These are phyloP conservation scores for Pichia rugopelliculosa DNA, from an alignment of 805 yeast genomes.

Conservation along the genomic window DNA sequence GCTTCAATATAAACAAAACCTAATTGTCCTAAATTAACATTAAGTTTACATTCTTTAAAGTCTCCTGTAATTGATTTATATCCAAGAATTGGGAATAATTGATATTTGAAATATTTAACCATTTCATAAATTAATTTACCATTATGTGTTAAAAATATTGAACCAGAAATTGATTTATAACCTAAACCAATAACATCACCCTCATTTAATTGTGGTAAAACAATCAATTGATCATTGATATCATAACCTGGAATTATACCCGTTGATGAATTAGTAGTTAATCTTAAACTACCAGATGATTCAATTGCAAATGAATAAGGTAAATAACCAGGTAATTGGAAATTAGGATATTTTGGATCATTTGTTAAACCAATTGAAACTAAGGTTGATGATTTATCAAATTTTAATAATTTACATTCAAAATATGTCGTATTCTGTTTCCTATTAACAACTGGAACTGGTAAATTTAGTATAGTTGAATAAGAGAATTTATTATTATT, in stretches of 20 bases:
- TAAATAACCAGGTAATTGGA: conserved; percentile 67
- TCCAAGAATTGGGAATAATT: conserved; percentile 49
- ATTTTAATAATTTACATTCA: conserved; percentile 47
- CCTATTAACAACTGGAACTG: conserved; percentile 30
- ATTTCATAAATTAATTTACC: conserved; percentile 48
- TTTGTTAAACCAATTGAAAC: conserved; percentile 64
- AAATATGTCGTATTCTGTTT: conserved; percentile 54
- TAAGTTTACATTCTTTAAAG: conserved; percentile 37
- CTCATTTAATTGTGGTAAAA: conserved; percentile 44
- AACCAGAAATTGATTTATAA: conserved; percentile 39
- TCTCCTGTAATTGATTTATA: conserved; percentile 28
- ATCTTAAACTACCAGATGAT: conserved; percentile 60
- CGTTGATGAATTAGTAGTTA: conserved; percentile 20
- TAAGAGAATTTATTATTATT: conserved; percentile 4
- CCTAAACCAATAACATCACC: conserved; percentile 54
- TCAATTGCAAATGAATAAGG: conserved; percentile 68
- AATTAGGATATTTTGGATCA: conserved; percentile 60
- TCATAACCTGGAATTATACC: conserved; percentile 35
- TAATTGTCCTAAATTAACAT: conserved; percentile 73
- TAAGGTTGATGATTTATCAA: conserved; percentile 37
- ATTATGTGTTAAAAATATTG: conserved; percentile 47
- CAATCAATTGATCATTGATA: conserved; percentile 35
- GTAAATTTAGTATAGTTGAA: conserved; percentile 26
- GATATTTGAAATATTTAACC: conserved; percentile 40
- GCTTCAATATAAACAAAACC: conserved; percentile 91